Conservation (phyloP, 2,329 filamentous ascomycete genomes). For the Nemania sp. region DNA sequence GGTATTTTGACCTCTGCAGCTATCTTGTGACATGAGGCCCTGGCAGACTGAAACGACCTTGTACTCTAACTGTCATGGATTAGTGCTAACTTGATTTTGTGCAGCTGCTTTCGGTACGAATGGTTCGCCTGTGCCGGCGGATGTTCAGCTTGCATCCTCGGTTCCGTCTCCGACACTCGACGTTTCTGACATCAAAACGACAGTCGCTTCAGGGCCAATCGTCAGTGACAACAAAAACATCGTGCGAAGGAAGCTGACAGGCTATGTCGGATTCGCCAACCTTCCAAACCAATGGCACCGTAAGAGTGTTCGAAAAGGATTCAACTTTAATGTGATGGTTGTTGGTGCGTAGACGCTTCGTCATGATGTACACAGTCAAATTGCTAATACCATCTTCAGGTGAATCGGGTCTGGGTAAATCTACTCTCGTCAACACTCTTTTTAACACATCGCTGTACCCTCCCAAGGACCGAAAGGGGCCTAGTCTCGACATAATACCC, state of each 20-base stretch:
- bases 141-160: conserved; percentile 50
- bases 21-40: conserved; percentile 35
- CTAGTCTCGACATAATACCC: conserved; percentile 95
- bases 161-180: conserved; percentile 47
- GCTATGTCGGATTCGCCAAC: conserved; percentile 98
- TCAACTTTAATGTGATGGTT: conserved; percentile 99
- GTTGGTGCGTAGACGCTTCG: conserved; percentile 72
- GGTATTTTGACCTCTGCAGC: conserved; percentile 31
- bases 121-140: conserved; percentile 46
- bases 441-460: conserved; percentile 99
- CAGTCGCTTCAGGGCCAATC: conserved; percentile 50
- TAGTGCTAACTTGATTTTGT: conserved; percentile 43
- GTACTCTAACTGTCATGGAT: conserved; percentile 18
- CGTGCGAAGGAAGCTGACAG: conserved; percentile 95
- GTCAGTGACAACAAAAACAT: conserved; percentile 85
- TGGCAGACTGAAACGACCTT: conserved; percentile 24
- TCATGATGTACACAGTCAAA: neutral
- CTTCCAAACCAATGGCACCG: conserved; percentile 99
- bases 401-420: conserved; percentile 99
- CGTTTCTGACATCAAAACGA: conserved; percentile 39
- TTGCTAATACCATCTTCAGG: conserved; percentile 56
- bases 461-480: conserved; percentile 96
- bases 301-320: conserved; percentile 99
- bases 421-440: conserved; percentile 96
- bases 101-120: conserved; percentile 49